A percentile compares a stretch with the other conserved stretches of the same genome.
Evolutionary conservation across 2,329 filamentous ascomycete species (phyloP).

Genomic region (Cryphonectria naterciae): DNA sequence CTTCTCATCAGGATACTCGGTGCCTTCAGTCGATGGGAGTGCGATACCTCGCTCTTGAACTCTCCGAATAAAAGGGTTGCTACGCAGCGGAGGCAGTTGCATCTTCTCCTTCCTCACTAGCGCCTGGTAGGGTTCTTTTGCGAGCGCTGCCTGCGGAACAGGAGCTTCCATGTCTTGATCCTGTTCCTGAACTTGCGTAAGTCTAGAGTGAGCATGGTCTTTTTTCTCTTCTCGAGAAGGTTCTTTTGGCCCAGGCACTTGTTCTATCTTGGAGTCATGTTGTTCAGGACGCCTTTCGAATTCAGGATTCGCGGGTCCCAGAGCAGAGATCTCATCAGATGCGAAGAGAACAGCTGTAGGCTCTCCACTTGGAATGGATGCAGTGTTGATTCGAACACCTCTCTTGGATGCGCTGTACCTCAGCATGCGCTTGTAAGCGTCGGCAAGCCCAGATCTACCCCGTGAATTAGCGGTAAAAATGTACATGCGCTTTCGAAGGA

Average conservation of each 20-base stretch:
- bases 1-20: background rate
- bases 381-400: slow-evolving; percentile 9
- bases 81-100: background rate
- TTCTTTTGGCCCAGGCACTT: no score
- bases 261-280: background rate
- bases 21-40: background rate
- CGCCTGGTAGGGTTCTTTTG: background rate
- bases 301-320: slow-evolving; percentile 25
- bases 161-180: background rate
- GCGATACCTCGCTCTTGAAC: background rate
- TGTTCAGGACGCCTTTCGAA: slow-evolving; percentile 5
- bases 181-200: background rate
- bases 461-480: slow-evolving; percentile 16
- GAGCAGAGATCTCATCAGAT: slow-evolving; percentile 5
- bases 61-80: background rate
- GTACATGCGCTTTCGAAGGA: slow-evolving; percentile 20
- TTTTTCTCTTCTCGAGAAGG: no score
- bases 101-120: background rate
- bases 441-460: slow-evolving; percentile 8
- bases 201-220: background rate
- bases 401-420: slow-evolving; percentile 6
- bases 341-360: slow-evolving; percentile 8
- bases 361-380: background rate
- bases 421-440: slow-evolving; percentile 15
- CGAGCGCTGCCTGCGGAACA: background rate